Evolutionary conservation across 331 rosid species (phyloP).

Genomic region (Quercus phellos): DNA sequence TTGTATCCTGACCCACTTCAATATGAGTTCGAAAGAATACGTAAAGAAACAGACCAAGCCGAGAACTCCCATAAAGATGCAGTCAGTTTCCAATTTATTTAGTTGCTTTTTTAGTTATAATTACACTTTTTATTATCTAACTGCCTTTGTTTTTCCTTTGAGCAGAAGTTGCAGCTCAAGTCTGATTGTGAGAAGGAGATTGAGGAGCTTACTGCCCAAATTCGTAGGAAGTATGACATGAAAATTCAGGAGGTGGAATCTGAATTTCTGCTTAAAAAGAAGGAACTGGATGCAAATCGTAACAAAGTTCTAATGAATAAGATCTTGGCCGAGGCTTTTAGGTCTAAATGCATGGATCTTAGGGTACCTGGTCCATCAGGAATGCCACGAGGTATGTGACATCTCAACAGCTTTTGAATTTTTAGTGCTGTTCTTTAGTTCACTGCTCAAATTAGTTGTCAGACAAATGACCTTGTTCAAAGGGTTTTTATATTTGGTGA

Average conservation of each 20-base stretch:
- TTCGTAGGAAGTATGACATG: conserved; percentile 47
- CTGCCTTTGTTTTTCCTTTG: conserved; percentile 3
- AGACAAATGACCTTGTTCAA: background rate
- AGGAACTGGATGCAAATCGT: conserved; percentile 34
- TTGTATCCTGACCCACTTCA: conserved; percentile 51
- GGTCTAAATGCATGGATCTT: conserved; percentile 52
- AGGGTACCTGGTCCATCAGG: conserved; percentile 34
- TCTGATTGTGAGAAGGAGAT: conserved; percentile 65
- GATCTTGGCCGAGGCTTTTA: conserved; percentile 63
- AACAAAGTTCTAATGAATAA: conserved; percentile 33
- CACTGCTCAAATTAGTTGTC: background rate
- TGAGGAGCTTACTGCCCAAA: conserved; percentile 36
- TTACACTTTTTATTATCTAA: conserved; percentile 11
- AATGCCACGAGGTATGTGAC: conserved; percentile 46
- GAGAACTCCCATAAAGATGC: conserved; percentile 36
- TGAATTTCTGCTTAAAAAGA: conserved; percentile 37
- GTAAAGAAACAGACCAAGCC: conserved; percentile 32
- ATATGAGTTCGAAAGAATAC: conserved; percentile 55
- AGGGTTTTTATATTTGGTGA: background rate
- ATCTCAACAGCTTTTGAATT: conserved; percentile 3
- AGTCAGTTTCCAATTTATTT: conserved; percentile 45
- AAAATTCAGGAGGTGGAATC: conserved; percentile 45
- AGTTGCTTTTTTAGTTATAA: conserved; percentile 7
- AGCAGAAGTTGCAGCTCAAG: conserved; percentile 60
- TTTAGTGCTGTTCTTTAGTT: background rate